These are phyloP conservation scores for Nemania sp. DNA, from an alignment of 2,329 filamentous ascomycete species.

Conservation along the genomic window DNA sequence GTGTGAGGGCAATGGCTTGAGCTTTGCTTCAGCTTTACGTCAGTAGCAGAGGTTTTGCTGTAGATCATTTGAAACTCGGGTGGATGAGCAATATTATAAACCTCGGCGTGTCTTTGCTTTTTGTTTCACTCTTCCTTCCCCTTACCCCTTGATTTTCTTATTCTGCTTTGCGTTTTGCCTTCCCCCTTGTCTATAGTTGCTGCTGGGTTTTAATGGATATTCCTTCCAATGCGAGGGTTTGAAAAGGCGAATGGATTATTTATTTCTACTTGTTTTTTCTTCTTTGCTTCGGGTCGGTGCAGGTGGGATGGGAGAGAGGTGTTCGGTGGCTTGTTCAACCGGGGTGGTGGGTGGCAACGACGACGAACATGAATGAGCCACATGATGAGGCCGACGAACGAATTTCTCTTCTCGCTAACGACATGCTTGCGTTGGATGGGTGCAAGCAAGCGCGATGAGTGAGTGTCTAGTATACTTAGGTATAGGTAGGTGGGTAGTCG, in stretches of 20 bases:
- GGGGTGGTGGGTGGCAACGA: not conserved
- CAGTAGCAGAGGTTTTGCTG: not conserved
- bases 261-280: not conserved
- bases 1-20: not conserved
- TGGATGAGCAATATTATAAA: not conserved
- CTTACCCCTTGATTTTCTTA: no score
- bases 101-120: not conserved
- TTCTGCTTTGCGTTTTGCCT: not conserved
- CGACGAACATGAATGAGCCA: not conserved
- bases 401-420: no score
- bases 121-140: not conserved
- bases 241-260: slow-evolving; percentile 10
- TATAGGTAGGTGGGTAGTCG: no score
- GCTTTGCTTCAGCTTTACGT: not conserved
- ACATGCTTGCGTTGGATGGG: no score
- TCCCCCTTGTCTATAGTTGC: slow-evolving; percentile 14
- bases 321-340: not conserved
- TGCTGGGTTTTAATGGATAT: not conserved
- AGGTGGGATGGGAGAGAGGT: no score
- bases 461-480: no score
- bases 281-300: not conserved
- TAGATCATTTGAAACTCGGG: not conserved
- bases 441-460: no score
- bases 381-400: not conserved
- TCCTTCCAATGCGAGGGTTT: not conserved